Evolutionary conservation across 1,284 basidiomycete species (phyloP).

Genomic region (Waitea zeae): DNA sequence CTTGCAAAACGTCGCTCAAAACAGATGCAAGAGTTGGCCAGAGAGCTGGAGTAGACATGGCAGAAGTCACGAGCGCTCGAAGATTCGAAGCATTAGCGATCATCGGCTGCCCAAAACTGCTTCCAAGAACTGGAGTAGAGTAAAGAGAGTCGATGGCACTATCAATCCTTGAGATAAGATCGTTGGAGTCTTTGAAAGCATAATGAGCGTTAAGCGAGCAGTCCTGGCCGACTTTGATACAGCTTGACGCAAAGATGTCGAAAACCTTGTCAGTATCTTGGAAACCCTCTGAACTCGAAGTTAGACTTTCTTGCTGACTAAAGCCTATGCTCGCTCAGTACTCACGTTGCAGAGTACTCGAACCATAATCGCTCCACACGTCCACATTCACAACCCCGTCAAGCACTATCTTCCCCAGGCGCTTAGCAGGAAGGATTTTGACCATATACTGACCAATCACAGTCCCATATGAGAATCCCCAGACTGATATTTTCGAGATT

Average conservation of each 20-base stretch:
- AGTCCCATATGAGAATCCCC: constrained; percentile 4
- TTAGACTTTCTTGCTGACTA: not conserved
- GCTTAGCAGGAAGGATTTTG: constrained; percentile 2
- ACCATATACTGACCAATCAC: constrained; percentile 4
- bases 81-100: constrained; percentile 2
- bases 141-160: constrained; percentile 1
- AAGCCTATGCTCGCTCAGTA: not conserved
- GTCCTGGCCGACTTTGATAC: not conserved
- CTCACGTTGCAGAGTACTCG: not conserved
- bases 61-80: not conserved
- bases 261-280: constrained; percentile 3
- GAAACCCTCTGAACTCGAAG: constrained; percentile 1
- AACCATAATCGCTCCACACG: constrained; percentile 1
- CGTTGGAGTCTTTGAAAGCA: not conserved
- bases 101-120: not conserved
- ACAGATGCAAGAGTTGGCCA: constrained; percentile 2
- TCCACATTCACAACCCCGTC: constrained; percentile 2
- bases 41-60: constrained; percentile 1
- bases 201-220: not conserved
- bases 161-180: constrained; percentile 1
- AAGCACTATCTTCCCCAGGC: constrained; percentile 2
- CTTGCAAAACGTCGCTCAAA: not conserved
- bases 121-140: not conserved
- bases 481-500: not conserved
- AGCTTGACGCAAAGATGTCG: constrained; percentile 1